phyloP scores from a whole-genome alignment of 768 basidiomycete species.

The Leccinum sublutescens region DNA sequence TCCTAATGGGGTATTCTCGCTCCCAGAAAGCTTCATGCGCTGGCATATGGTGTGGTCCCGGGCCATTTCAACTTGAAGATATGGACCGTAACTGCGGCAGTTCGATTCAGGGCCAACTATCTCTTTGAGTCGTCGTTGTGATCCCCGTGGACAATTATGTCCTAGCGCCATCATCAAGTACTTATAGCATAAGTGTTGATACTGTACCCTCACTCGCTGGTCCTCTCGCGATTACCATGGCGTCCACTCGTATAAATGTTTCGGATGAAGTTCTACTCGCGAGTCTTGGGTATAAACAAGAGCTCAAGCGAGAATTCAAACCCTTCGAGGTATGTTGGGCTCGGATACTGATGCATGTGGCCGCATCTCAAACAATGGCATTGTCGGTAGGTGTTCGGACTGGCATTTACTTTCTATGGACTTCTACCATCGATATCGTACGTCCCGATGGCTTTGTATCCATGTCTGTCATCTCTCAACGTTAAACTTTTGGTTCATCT shows the following conservation, averaged over 20 bases:
- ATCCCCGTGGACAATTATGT: background rate
- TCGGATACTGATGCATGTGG: background rate
- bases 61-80: too few species aligned
- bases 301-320: constrained; percentile 33
- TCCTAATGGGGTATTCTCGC: background rate
- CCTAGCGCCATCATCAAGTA: background rate
- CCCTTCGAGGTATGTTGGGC: constrained; percentile 26
- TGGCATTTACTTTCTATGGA: constrained; percentile 68
- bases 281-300: constrained; percentile 34
- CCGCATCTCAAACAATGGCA: background rate
- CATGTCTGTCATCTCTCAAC: background rate
- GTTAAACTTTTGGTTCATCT: background rate
- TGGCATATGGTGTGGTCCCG: too few species aligned
- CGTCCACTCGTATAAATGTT: background rate
- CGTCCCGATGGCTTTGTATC: constrained; percentile 20
- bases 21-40: too few species aligned
- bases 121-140: background rate
- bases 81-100: background rate
- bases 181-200: background rate
- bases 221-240: constrained; percentile 1
- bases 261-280: constrained; percentile 31
- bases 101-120: background rate
- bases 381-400: constrained; percentile 56
- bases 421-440: constrained; percentile 61
- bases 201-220: background rate